Evolutionary conservation across 192 early-diverging fungal species (phyloP).

Genomic region (Coemansia sp.): DNA sequence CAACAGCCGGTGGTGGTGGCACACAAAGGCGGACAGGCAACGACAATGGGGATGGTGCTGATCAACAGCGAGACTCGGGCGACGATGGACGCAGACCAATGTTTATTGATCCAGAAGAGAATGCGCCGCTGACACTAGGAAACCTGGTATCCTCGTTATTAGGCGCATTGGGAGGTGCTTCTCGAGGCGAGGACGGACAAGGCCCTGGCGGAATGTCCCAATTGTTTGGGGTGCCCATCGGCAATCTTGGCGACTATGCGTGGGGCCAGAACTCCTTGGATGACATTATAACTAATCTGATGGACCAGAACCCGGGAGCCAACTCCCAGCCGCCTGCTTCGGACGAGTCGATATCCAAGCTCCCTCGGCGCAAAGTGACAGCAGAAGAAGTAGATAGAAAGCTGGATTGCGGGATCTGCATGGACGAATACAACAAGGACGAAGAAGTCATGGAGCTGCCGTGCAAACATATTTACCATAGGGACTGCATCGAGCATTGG

Average conservation of each 20-base stretch:
- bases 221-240: constrained; percentile 53
- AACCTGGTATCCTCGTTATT: constrained; percentile 49
- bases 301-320: constrained; percentile 68
- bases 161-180: constrained; percentile 36
- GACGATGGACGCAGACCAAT: constrained; percentile 34
- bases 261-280: constrained; percentile 82
- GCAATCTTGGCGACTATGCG: constrained; percentile 81
- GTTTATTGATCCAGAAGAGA: constrained; percentile 49
- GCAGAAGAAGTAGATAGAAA: constrained; percentile 63
- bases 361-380: constrained; percentile 60
- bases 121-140: constrained; percentile 40
- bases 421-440: constrained; percentile 76
- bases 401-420: constrained; percentile 83
- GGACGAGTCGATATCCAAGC: constrained; percentile 68
- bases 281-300: constrained; percentile 84
- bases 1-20: background rate
- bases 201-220: constrained; percentile 22
- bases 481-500: constrained; percentile 88
- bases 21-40: background rate
- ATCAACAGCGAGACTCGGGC: constrained; percentile 5
- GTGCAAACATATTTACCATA: constrained; percentile 90
- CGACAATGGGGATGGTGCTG: background rate
- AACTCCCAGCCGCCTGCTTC: constrained; percentile 75
- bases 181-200: constrained; percentile 29
- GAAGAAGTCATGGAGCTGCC: constrained; percentile 71